These are phyloP conservation scores for Roridomyces roridus DNA, from an alignment of 768 basidiomycete species.

Conservation along the genomic window DNA sequence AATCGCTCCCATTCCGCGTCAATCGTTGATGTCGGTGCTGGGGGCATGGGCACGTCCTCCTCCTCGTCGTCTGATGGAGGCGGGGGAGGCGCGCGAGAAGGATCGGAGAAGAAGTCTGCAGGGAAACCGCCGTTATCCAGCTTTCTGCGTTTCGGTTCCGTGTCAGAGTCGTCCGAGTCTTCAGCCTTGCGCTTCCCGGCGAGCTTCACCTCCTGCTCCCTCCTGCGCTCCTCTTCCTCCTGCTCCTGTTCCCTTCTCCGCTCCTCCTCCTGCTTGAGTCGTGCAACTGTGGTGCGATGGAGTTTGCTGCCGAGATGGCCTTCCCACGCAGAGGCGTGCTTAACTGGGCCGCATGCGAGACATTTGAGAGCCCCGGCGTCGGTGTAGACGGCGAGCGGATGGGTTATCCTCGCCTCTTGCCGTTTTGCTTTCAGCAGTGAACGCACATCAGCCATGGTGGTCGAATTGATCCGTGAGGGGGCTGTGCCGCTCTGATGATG, in stretches of 20 bases:
- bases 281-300: slow-evolving; percentile 71
- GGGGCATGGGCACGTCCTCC: slow-evolving; percentile 48
- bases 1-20: slow-evolving; percentile 81
- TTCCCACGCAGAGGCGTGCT: slow-evolving; percentile 86
- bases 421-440: slow-evolving; percentile 85
- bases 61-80: slow-evolving; percentile 44
- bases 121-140: slow-evolving; percentile 51
- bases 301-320: slow-evolving; percentile 84
- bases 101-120: slow-evolving; percentile 83
- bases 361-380: slow-evolving; percentile 74
- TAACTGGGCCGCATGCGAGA: slow-evolving; percentile 68
- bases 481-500: too few relatives aligned
- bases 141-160: slow-evolving; percentile 35
- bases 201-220: slow-evolving; percentile 32
- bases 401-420: slow-evolving; percentile 72
- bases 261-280: slow-evolving; percentile 62
- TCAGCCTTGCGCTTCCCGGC: slow-evolving; percentile 45
- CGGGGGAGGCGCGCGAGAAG: slow-evolving; percentile 53
- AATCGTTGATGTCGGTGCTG: slow-evolving; percentile 41
- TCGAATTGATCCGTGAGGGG: too few relatives aligned
- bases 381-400: slow-evolving; percentile 76
- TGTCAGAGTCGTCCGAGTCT: slow-evolving; percentile 41
- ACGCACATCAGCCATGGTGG: slow-evolving; percentile 77
- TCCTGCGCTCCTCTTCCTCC: too few relatives aligned
- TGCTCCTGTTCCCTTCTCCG: slow-evolving; percentile 40